Conservation (phyloP, 805 yeast genomes). For the Monosporozyma servazzii region DNA sequence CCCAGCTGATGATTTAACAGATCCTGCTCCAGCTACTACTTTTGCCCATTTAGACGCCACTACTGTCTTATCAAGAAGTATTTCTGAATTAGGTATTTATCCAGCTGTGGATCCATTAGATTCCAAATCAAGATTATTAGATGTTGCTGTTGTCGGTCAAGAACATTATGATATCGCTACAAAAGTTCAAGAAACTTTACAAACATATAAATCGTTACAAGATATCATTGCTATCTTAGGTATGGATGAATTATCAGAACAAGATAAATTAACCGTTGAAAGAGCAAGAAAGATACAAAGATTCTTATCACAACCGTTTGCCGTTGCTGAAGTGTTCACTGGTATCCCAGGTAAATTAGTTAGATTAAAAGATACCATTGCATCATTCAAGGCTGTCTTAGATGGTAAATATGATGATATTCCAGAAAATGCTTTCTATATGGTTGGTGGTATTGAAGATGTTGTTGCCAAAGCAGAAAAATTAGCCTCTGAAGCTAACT, state of each 20-base stretch:
- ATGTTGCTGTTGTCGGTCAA: slow-evolving; percentile 94
- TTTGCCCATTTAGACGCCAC: slow-evolving; percentile 99
- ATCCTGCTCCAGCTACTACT: slow-evolving; percentile 99
- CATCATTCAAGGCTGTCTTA: slow-evolving; percentile 92
- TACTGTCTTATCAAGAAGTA: slow-evolving; percentile 99
- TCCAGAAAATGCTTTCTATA: slow-evolving; percentile 99
- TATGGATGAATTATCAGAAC: slow-evolving; percentile 99
- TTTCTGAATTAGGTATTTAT: slow-evolving; percentile 99
- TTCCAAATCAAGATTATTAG: slow-evolving; percentile 97
- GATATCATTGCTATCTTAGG: slow-evolving; percentile 99
- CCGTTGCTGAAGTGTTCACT: slow-evolving; percentile 99
- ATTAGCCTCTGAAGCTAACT: slow-evolving; percentile 80
- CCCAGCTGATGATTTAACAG: slow-evolving; percentile 99
- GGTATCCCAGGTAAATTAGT: slow-evolving; percentile 98
- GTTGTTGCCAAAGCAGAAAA: slow-evolving; percentile 98
- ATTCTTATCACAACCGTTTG: slow-evolving; percentile 99
- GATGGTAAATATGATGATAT: slow-evolving; percentile 98
- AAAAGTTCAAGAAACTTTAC: slow-evolving; percentile 94
- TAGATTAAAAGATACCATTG: slow-evolving; percentile 88
- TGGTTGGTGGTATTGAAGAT: slow-evolving; percentile 99
- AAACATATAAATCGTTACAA: slow-evolving; percentile 99
- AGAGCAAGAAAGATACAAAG: slow-evolving; percentile 99
- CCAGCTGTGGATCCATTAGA: slow-evolving; percentile 99
- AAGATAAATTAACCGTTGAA: slow-evolving; percentile 98
- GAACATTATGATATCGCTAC: slow-evolving; percentile 97